A percentile compares a stretch with the other conserved stretches of the same genome.
phyloP scores from a whole-genome alignment of 768 basidiomycete genomes.

The Porphyrellus cyaneotinctus region DNA sequence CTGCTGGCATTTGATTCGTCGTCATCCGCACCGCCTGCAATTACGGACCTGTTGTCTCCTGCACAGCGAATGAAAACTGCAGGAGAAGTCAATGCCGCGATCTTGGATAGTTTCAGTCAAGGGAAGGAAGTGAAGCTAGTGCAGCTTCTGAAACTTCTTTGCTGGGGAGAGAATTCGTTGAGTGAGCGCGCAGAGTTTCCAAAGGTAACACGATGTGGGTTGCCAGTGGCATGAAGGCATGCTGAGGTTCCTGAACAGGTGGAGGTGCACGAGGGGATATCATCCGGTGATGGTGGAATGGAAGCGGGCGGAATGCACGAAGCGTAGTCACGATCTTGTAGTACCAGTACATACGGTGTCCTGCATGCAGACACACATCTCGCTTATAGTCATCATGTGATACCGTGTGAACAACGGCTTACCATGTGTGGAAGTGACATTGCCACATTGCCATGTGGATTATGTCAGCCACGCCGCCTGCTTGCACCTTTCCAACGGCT shows the following conservation, averaged over 20 bases:
- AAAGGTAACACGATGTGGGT: constrained; percentile 44
- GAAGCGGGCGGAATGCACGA: constrained; percentile 24
- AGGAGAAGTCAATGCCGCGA: constrained; percentile 92
- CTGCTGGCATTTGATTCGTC: constrained; percentile 77
- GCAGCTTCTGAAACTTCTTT: constrained; percentile 74
- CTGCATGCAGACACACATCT: not conserved
- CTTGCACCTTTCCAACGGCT: constrained; percentile 22
- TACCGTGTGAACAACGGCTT: not conserved
- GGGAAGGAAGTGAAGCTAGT: constrained; percentile 90
- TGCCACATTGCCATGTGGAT: constrained; percentile 26
- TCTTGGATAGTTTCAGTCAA: constrained; percentile 87
- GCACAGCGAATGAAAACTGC: constrained; percentile 93
- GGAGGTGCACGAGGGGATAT: constrained; percentile 27
- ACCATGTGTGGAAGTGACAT: constrained; percentile 15
- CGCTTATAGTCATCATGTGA: constrained; percentile 12
- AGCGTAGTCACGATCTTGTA: constrained; percentile 5
- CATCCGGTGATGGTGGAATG: constrained; percentile 9
- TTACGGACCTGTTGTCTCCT: constrained; percentile 77
- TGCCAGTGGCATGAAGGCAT: constrained; percentile 20
- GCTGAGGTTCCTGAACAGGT: constrained; percentile 27
- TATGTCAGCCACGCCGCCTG: constrained; percentile 29
- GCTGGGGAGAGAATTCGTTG: constrained; percentile 84
- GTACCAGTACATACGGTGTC: too few relatives aligned
- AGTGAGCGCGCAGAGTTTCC: constrained; percentile 79
- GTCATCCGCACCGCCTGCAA: constrained; percentile 49